Evolutionary conservation across 169 alveolate species (phyloP).

Genomic region (Perkinsus olseni): DNA sequence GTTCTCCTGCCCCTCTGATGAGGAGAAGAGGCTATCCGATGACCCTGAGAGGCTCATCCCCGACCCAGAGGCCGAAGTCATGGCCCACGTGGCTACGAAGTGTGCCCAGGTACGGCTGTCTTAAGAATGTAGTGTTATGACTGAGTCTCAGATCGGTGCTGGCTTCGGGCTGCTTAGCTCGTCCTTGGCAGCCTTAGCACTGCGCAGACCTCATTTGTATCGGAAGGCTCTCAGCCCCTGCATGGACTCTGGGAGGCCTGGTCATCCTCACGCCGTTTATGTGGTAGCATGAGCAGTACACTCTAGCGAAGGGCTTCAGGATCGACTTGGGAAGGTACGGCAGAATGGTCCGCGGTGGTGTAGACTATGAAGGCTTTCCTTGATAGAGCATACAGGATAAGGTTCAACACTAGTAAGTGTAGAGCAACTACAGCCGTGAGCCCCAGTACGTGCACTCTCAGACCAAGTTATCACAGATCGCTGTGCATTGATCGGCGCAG

Average conservation of each 20-base stretch:
- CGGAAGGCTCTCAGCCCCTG: background rate
- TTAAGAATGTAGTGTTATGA: background rate
- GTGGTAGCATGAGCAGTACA: background rate
- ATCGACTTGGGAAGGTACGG: background rate
- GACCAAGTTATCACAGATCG: background rate
- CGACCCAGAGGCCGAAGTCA: background rate
- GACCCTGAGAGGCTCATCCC: background rate
- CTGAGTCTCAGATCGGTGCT: background rate
- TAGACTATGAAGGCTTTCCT: background rate
- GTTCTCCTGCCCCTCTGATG: background rate
- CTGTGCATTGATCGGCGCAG: background rate
- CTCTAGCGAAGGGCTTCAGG: background rate
- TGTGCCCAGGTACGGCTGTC: background rate
- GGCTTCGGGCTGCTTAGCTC: background rate
- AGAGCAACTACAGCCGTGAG: background rate
- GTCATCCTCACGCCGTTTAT: background rate
- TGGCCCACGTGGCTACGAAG: background rate
- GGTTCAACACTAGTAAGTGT: background rate
- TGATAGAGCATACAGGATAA: background rate
- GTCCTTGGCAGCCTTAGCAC: background rate
- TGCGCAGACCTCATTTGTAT: background rate
- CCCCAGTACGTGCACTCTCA: background rate
- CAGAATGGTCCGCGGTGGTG: background rate
- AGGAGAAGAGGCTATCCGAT: background rate
- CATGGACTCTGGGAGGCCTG: background rate